Percentiles rank a stretch among this genome's conserved stretches.
Evolutionary conservation across 805 yeast genomes (phyloP).

Genomic region (Yamadazyma sp.): DNA sequence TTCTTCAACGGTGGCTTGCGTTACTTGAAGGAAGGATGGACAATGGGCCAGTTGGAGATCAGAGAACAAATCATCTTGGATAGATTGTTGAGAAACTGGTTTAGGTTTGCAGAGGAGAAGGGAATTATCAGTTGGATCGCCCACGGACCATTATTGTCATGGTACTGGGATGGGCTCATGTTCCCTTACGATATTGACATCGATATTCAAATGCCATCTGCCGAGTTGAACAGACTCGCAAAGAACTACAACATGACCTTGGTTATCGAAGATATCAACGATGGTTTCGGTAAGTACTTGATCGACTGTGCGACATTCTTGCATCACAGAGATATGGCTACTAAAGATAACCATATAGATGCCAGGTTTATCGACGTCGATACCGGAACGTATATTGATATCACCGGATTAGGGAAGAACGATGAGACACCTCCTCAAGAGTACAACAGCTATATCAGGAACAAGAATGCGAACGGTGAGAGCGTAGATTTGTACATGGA

Average conservation of each 20-base stretch:
- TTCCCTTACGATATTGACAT: conserved; percentile 32
- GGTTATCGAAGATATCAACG: conserved; percentile 31
- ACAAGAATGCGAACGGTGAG: conserved; percentile 17
- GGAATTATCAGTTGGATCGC: conserved; percentile 30
- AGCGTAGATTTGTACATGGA: conserved; percentile 29
- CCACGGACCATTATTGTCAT: conserved; percentile 29
- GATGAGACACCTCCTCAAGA: conserved; percentile 18
- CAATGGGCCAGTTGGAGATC: conserved; percentile 22
- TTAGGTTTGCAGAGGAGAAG: conserved; percentile 24
- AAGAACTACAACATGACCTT: conserved; percentile 26
- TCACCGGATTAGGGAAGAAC: conserved; percentile 45
- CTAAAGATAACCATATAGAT: conserved; percentile 28
- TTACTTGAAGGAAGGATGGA: conserved; percentile 36
- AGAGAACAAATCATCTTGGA: conserved; percentile 25
- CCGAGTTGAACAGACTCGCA: conserved; percentile 23
- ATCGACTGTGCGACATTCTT: conserved; percentile 32
- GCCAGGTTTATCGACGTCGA: conserved; percentile 59
- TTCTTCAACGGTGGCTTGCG: conserved; percentile 59
- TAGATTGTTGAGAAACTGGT: conserved; percentile 28
- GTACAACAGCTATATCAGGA: conserved; percentile 19
- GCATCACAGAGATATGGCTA: conserved; percentile 26
- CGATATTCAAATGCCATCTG: conserved; percentile 32
- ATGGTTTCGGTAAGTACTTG: conserved; percentile 27
- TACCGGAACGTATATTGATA: conserved; percentile 58
- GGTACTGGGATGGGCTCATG: conserved; percentile 34